phyloP scores from a whole-genome alignment of 176 grass and related monocot species.

The Juncus effusus region DNA sequence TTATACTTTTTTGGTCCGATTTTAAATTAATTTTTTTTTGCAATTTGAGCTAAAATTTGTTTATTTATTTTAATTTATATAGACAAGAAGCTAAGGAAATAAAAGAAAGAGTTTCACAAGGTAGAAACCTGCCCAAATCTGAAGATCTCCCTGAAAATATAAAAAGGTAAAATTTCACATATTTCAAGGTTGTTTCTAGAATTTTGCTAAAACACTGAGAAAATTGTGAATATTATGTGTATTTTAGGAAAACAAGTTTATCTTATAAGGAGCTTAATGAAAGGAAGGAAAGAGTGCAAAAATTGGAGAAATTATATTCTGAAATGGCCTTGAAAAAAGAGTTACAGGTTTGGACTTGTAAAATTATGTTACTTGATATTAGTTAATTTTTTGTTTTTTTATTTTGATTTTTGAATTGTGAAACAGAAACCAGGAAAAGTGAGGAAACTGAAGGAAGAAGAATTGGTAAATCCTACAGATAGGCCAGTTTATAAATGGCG shows the following conservation, averaged over 20 bases:
- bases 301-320: constrained; percentile 79
- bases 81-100: constrained; percentile 93
- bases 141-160: constrained; percentile 57
- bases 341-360: constrained; percentile 49
- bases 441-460: constrained; percentile 70
- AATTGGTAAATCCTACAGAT: constrained; percentile 39
- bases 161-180: constrained; percentile 52
- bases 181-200: background rate
- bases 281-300: constrained; percentile 64
- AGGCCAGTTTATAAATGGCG: constrained; percentile 81
- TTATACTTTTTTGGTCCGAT: background rate
- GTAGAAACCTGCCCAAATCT: constrained; percentile 31
- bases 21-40: background rate
- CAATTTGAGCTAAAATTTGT: background rate
- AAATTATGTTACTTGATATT: background rate
- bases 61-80: constrained; percentile 23
- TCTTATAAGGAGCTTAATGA: constrained; percentile 78
- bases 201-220: background rate
- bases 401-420: constrained; percentile 7
- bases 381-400: background rate
- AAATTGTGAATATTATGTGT: constrained; percentile 18
- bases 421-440: constrained; percentile 83
- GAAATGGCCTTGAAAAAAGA: constrained; percentile 92
- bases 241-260: constrained; percentile 47
- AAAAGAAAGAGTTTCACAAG: constrained; percentile 46